Percentiles rank a stretch among this genome's conserved stretches.
Evolutionary conservation across 352 stramenopile genomes (phyloP).

Genomic region (Globisporangium perplexum): DNA sequence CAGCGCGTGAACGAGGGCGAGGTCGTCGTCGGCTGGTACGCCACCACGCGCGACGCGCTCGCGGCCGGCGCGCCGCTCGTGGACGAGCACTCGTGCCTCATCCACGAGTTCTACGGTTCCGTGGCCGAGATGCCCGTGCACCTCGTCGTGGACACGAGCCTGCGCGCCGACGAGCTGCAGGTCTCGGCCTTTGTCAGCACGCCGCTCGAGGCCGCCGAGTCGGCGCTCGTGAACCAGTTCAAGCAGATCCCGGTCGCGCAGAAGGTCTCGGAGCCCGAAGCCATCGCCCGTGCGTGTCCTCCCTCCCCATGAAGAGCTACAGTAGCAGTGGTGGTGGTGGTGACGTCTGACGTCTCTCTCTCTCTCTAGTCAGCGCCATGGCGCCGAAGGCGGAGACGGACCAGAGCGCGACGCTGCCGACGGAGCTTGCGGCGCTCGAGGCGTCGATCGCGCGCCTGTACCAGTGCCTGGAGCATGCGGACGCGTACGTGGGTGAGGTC

Average conservation of each 20-base stretch:
- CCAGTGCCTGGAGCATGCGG: slow-evolving; percentile 86
- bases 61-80: slow-evolving; percentile 49
- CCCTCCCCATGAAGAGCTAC: too few species aligned
- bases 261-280: slow-evolving; percentile 90
- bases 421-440: slow-evolving; percentile 68
- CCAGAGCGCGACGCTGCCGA: slow-evolving; percentile 48
- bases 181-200: slow-evolving; percentile 90
- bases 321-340: background rate
- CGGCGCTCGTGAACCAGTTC: slow-evolving; percentile 90
- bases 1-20: slow-evolving; percentile 93
- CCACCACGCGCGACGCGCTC: slow-evolving; percentile 44
- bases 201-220: slow-evolving; percentile 87
- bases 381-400: slow-evolving; percentile 33
- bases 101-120: slow-evolving; percentile 97
- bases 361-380: slow-evolving; percentile 65
- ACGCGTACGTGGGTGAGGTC: slow-evolving; percentile 89
- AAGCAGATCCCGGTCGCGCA: slow-evolving; percentile 91
- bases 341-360: slow-evolving; percentile 1
- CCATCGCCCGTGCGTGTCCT: slow-evolving; percentile 89
- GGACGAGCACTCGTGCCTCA: slow-evolving; percentile 94
- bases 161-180: slow-evolving; percentile 76
- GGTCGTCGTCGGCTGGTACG: slow-evolving; percentile 97
- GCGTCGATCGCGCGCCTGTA: slow-evolving; percentile 88
- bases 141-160: slow-evolving; percentile 93
- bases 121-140: slow-evolving; percentile 92